Conservation (phyloP, 345 rosid species). For the Hevea brasiliensis region DNA sequence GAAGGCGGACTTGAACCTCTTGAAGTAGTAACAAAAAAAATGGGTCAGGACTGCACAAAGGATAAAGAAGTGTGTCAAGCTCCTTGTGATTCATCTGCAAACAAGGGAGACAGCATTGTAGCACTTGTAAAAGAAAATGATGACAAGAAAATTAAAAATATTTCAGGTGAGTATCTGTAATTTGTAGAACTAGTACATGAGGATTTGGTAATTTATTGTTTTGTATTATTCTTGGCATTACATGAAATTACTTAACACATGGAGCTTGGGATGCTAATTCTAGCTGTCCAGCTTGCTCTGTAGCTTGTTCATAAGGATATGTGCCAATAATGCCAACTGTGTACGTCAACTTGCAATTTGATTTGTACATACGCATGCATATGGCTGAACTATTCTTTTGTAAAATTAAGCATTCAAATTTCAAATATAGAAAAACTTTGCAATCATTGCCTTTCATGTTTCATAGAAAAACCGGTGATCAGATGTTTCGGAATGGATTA, state of each 20-base stretch:
- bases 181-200: background rate
- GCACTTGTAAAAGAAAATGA: constrained; percentile 32
- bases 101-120: constrained; percentile 32
- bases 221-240: no score
- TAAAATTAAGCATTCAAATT: no score
- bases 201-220: no score
- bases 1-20: constrained; percentile 31
- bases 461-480: background rate
- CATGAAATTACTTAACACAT: no score
- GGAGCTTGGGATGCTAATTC: no score
- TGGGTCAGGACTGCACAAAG: constrained; percentile 27
- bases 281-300: no score
- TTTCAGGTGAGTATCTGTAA: constrained; percentile 43
- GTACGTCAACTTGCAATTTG: no score
- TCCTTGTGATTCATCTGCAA: constrained; percentile 34
- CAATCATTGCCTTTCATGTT: background rate
- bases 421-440: no score
- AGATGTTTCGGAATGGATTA: background rate
- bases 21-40: constrained; percentile 21
- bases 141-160: constrained; percentile 28
- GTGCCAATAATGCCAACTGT: no score
- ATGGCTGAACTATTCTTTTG: no score
- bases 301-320: no score
- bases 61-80: constrained; percentile 25
- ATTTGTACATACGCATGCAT: no score